Evolutionary conservation across 371 early-diverging fungal species (phyloP), one percentile per base, ranked within the genome.

Genomic region (Smittium mucronatum): DNA sequence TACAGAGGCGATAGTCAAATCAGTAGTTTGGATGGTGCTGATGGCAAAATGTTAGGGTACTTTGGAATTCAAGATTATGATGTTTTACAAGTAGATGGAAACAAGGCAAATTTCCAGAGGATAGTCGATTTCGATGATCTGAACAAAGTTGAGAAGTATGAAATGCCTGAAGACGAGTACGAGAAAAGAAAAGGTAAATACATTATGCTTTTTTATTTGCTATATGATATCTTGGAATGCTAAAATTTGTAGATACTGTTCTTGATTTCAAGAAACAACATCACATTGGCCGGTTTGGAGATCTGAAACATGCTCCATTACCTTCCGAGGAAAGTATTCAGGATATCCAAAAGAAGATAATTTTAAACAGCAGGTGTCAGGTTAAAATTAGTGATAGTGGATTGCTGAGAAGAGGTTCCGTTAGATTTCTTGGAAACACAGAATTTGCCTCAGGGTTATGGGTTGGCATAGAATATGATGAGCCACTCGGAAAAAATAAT

Each of bases 391-490:
- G 75, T 30, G 81, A 79, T 25, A 76, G 71, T 8, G 79, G 72
- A 1, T n/a, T 89, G 16, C 77, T 73, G 61, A 85, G 88, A 68
- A 75, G 91, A 2, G 98, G 97, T 11, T 81, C 84, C 0, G 93
- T 97, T 35, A 77, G 82, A 67, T 97, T 85, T 77, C 83, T 94
- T 11, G 91, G 75, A 69, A 72, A 80, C 69, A 77, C 69, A 0
- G 76, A 86, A 57, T 93, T 95, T 74, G 90, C 93, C 72, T 79
- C 88, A 0, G 98, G 97, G 1, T 79, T 80, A 60, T 97, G 95
- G 95, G 88, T 96, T 15, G 98, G 98, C 64, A 80, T 97, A 26
- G 89, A 94, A 74, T 95, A 91, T 67, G 98, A 97, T 73, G 98
- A 97, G 70, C 98, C 98, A 0, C 73, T 94, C 57, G 98, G 98